Evolutionary conservation across 306 rosid species (phyloP).

Genomic region (Dalbergia cochinchinensis): DNA sequence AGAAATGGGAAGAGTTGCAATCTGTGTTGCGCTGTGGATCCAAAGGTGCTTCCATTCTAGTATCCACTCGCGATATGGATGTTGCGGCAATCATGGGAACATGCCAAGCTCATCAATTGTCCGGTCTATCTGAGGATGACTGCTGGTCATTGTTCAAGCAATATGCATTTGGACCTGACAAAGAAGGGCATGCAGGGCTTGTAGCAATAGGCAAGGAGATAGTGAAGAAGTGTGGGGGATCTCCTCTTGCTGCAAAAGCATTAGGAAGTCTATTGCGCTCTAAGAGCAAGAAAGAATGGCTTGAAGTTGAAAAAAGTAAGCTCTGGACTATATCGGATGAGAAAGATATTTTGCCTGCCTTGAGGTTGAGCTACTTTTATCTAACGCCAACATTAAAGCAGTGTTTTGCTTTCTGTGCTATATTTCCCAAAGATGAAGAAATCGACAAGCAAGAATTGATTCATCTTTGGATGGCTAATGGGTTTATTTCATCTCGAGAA

Average conservation of each 20-base stretch:
- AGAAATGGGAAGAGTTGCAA: not conserved
- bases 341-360: not conserved
- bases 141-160: too few relatives aligned
- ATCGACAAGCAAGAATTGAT: not conserved
- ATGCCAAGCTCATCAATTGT: not conserved
- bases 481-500: not conserved
- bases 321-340: not conserved
- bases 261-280: not conserved
- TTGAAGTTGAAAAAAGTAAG: not conserved
- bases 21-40: not conserved
- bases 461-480: not conserved
- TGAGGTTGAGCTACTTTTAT: constrained; percentile 10
- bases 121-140: not conserved
- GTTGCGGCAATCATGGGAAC: constrained; percentile 11
- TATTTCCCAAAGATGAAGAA: constrained; percentile 14
- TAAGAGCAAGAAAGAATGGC: not conserved
- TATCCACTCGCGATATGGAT: constrained; percentile 8
- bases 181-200: too few relatives aligned
- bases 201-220: too few relatives aligned
- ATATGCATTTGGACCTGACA: too few relatives aligned
- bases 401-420: constrained; percentile 17
- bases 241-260: constrained; percentile 2
- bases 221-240: not conserved
- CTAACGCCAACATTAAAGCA: not conserved
- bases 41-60: not conserved